Evolutionary conservation across 2,329 filamentous ascomycete genomes (phyloP).

Genomic region (Aspergillus phoenicis): DNA sequence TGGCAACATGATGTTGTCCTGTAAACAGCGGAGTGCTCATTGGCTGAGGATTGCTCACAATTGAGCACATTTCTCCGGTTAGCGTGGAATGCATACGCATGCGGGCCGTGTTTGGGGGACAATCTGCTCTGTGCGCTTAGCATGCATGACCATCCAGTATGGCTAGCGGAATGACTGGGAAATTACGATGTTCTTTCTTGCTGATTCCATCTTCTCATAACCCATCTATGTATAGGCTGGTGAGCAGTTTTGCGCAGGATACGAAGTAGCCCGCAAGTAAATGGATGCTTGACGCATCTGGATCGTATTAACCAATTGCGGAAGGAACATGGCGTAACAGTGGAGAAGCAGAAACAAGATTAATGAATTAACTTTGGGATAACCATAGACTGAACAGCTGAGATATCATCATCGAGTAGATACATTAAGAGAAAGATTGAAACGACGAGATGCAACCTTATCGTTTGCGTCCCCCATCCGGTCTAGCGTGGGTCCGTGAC

Average conservation of each 20-base stretch:
- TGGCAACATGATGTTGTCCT: neutral
- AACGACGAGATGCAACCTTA: neutral
- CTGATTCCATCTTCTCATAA: neutral
- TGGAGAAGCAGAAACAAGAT: neutral
- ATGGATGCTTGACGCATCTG: neutral
- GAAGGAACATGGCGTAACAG: neutral
- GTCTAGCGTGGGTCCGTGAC: neutral
- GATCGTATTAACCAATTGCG: neutral
- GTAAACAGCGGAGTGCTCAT: constrained; percentile 13
- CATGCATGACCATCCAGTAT: neutral
- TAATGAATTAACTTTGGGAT: neutral
- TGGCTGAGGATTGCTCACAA: constrained; percentile 26
- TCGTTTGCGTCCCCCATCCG: neutral
- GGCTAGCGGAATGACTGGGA: neutral
- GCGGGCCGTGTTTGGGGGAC: neutral
- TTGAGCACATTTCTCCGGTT: constrained; percentile 30
- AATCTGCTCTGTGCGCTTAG: neutral
- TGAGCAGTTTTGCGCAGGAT: constrained; percentile 28
- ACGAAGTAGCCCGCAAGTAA: neutral
- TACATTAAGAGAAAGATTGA: neutral
- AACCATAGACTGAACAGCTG: neutral
- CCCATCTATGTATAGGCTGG: neutral
- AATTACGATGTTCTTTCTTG: neutral
- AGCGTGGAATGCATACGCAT: constrained; percentile 6
- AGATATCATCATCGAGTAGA: neutral